Base-by-base conservation (phyloP, 192 early-diverging fungal genomes). In the Umbelopsis vinacea region DNA sequence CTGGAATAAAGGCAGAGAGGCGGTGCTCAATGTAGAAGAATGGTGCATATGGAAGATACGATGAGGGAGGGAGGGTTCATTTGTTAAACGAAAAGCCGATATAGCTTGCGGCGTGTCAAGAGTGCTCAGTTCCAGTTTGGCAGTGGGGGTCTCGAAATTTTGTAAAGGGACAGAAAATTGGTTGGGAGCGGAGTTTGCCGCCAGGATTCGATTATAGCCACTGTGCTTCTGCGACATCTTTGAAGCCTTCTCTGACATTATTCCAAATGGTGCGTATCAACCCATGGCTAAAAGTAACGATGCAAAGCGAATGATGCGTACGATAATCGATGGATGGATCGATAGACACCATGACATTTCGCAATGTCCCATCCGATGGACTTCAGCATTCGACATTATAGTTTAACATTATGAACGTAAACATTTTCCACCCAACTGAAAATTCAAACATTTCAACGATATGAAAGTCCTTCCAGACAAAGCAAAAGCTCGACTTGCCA, bases 241-340 rank as follows among this genome's bases (percentile, higher is more conserved):
- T 63, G 29, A 63, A 63, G 57, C 57, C 57, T 63, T 63, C 57
- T 63, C 57, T 63, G 57, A 63, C 57, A 29, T 63, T 63, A 63
- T 63, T 26, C 57, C 26, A 63, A 63, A 63, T 63, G 57, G 57
- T 63, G 57, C 57, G 57, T 63, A 63, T 37, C 57, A 37, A 63
- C 57, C 19, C 57, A 63, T 37, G 35, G 14, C 26, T 19, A 29
- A 63, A 29, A 54, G 14, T 63, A 11, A 37, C 33, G 17, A 63
- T 29, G 33, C n/a, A 63, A 35, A 29, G 14, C n/a, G 35, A 11
- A 63, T 38, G 57, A 50, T 50, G 48, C 19, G 5, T 7, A 37
- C 19, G 29, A 35, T 63, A 37, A 17, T 37, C 33, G 57, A 63
- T 63, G 57, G 57, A 63, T 63, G 57, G 57, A 63, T 63, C 11